Evolutionary conservation across 345 rosid species (phyloP).

Genomic region (Corchorus olitorius): DNA sequence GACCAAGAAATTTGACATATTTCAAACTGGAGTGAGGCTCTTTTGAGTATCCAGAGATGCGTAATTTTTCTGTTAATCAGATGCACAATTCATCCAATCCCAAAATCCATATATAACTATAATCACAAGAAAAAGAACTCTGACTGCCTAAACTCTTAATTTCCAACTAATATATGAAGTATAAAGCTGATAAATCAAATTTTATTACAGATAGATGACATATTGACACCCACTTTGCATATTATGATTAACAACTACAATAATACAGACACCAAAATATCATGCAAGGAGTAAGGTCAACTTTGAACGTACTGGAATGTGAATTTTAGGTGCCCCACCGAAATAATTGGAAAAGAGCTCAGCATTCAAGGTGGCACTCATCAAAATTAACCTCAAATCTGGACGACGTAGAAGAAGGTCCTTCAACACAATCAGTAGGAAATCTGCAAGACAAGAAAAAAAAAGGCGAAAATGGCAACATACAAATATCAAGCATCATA

Average conservation of each 20-base stretch:
- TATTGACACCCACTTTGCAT: not conserved
- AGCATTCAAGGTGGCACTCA: slow-evolving; percentile 99
- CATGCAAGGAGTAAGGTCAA: slow-evolving; percentile 12
- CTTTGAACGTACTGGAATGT: slow-evolving; percentile 72
- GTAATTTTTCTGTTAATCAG: not conserved
- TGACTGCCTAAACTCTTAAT: slow-evolving; percentile 11
- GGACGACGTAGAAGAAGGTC: slow-evolving; percentile 95
- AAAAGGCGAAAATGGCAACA: slow-evolving; percentile 11
- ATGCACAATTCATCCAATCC: not conserved
- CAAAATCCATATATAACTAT: not conserved
- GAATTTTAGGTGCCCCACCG: slow-evolving; percentile 90
- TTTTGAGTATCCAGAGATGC: not conserved
- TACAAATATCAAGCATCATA: not conserved
- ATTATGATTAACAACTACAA: not conserved
- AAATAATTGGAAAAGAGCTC: slow-evolving; percentile 90
- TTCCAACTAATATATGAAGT: slow-evolving; percentile 1
- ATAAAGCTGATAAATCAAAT: slow-evolving; percentile 1
- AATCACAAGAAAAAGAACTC: not conserved
- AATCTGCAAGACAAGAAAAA: slow-evolving; percentile 53
- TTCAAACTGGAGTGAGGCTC: not conserved
- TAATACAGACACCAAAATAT: slow-evolving; percentile 14
- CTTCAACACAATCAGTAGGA: slow-evolving; percentile 90
- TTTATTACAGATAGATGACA: slow-evolving; percentile 1
- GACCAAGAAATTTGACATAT: slow-evolving; percentile 1
- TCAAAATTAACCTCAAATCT: slow-evolving; percentile 90